phyloP scores from a whole-genome alignment of 2,329 filamentous ascomycete species.

The Scedosporium dehoogii region DNA sequence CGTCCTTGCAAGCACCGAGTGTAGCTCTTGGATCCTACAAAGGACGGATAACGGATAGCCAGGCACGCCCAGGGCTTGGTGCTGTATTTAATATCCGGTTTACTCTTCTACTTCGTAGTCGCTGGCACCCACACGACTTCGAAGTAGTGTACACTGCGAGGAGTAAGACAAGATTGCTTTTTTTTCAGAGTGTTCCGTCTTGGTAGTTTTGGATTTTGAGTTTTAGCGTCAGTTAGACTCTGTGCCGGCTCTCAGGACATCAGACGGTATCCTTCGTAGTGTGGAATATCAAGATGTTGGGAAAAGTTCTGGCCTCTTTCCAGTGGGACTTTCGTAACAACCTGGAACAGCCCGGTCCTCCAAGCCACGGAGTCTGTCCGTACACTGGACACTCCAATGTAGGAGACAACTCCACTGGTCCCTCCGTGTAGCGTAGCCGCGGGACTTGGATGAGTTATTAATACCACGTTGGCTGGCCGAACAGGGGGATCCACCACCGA shows the following conservation, averaged over 20 bases:
- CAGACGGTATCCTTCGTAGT: background rate
- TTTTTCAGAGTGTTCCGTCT: background rate
- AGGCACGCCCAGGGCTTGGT: no score
- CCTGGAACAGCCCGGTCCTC: no score
- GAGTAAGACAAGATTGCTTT: no score
- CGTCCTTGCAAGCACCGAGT: no score
- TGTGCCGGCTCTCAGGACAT: background rate
- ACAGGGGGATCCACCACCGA: background rate
- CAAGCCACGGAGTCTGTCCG: no score
- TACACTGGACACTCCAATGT: background rate
- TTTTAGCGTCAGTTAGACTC: background rate
- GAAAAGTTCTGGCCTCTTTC: background rate
- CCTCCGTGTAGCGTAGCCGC: background rate
- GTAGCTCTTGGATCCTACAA: no score
- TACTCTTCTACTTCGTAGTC: no score
- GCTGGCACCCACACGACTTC: no score
- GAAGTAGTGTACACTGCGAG: no score
- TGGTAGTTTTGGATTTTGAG: background rate
- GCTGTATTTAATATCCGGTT: no score
- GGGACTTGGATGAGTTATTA: background rate
- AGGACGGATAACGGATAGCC: no score
- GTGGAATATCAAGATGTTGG: background rate
- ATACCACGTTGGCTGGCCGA: background rate
- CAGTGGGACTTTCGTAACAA: no score
- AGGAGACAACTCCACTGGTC: background rate